These are phyloP conservation scores for Phytophthora palmivora DNA, from an alignment of 352 stramenopile species.

Conservation along the genomic window DNA sequence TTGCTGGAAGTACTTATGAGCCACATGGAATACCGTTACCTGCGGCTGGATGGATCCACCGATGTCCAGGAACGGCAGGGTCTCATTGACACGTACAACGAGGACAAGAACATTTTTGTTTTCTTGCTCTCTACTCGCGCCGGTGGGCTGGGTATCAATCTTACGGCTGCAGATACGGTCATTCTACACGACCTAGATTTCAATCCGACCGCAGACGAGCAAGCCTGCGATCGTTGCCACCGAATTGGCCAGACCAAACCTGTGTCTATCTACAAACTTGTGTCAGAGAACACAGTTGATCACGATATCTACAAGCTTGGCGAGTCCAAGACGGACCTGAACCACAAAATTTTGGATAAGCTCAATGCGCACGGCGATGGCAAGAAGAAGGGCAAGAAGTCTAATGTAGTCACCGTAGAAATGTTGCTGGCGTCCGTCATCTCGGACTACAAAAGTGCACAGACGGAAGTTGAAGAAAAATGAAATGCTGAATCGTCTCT, in stretches of 20 bases:
- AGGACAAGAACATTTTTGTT: conserved; percentile 94
- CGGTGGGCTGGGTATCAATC: conserved; percentile 98
- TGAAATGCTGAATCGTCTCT: conserved; percentile 12
- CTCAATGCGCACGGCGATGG: conserved; percentile 66
- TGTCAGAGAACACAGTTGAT: conserved; percentile 92
- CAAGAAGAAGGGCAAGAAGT: conserved; percentile 40
- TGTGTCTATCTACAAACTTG: conserved; percentile 93
- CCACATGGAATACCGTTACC: conserved; percentile 76
- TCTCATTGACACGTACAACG: conserved; percentile 87
- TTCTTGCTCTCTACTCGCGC: conserved; percentile 98
- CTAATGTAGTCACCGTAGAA: conserved; percentile 67
- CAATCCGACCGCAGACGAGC: conserved; percentile 86
- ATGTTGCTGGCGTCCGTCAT: conserved; percentile 85
- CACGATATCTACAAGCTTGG: conserved; percentile 92
- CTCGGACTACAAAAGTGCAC: conserved; percentile 72
- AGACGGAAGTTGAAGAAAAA: conserved; percentile 33
- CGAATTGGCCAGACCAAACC: conserved; percentile 91
- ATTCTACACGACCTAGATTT: conserved; percentile 91
- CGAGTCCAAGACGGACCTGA: conserved; percentile 86
- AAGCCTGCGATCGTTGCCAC: conserved; percentile 91
- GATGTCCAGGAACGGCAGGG: conserved; percentile 77
- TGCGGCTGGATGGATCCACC: conserved; percentile 84
- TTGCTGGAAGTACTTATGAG: conserved; percentile 91
- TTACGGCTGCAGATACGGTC: conserved; percentile 93
- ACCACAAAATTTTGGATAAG: conserved; percentile 86